phyloP scores from a whole-genome alignment of 352 stramenopile species.

The Phytophthora nicotianae region DNA sequence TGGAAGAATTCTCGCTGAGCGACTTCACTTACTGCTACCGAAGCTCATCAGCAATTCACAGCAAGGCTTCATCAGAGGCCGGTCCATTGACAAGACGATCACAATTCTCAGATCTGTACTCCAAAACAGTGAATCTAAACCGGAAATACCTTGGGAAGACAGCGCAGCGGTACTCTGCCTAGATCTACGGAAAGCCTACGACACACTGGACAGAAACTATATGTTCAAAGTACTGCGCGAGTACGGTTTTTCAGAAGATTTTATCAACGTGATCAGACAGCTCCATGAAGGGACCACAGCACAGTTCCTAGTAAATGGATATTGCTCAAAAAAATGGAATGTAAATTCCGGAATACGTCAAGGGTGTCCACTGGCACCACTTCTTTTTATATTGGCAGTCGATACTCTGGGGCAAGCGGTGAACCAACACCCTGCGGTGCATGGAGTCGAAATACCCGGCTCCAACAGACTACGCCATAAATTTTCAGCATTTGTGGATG shows the following conservation, averaged over 20 bases:
- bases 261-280: neutral
- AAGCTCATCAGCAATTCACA: neutral
- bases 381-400: conserved; percentile 1
- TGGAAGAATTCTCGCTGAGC: neutral
- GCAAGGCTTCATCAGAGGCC: neutral
- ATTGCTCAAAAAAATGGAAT: neutral
- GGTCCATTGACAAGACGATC: neutral
- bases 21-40: neutral
- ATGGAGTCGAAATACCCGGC: neutral
- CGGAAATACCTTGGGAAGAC: neutral
- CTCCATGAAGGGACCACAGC: neutral
- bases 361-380: neutral
- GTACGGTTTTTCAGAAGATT: neutral
- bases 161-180: neutral
- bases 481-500: conserved; percentile 8
- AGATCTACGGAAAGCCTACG: neutral
- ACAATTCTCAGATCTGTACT: neutral
- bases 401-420: neutral
- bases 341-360: neutral
- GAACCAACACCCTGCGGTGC: neutral
- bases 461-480: neutral
- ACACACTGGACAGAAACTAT: neutral
- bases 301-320: neutral
- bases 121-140: neutral
- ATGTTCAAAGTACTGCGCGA: neutral